Evolutionary conservation across 331 rosid genomes (phyloP).

Genomic region (Stylosanthes scabra): DNA sequence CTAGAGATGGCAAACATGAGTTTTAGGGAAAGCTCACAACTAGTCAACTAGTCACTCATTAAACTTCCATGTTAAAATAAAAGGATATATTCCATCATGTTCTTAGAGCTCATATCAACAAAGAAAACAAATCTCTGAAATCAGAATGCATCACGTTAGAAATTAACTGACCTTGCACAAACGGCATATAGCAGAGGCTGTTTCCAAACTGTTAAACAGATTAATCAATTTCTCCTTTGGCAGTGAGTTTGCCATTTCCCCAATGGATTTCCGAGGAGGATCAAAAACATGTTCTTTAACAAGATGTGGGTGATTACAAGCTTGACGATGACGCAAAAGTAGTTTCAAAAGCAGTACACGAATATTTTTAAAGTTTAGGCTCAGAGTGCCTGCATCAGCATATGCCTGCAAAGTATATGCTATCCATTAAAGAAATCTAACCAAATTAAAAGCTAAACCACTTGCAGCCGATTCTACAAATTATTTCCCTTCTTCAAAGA

Average conservation of each 20-base stretch:
- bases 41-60: too few species aligned
- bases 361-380: too few species aligned
- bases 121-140: constrained; percentile 15
- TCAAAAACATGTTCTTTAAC: constrained; percentile 77
- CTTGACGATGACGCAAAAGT: constrained; percentile 99
- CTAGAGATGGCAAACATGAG: too few species aligned
- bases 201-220: constrained; percentile 71
- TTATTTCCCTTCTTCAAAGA: background rate
- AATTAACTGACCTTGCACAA: constrained; percentile 80
- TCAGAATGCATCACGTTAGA: background rate
- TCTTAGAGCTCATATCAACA: constrained; percentile 16
- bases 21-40: too few species aligned
- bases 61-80: constrained; percentile 3
- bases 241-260: constrained; percentile 74
- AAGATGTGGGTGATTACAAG: constrained; percentile 95
- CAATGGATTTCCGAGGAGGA: constrained; percentile 68
- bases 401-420: constrained; percentile 66
- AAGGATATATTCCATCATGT: constrained; percentile 21
- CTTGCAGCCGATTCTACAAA: background rate
- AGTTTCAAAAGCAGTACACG: too few species aligned
- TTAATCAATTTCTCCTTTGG: constrained; percentile 72
- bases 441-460: constrained; percentile 1
- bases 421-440: background rate
- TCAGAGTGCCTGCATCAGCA: constrained; percentile 95
- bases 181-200: constrained; percentile 68